Base-by-base conservation (phyloP, 2,329 filamentous ascomycete genomes). In the Aspergillus sp. region DNA sequence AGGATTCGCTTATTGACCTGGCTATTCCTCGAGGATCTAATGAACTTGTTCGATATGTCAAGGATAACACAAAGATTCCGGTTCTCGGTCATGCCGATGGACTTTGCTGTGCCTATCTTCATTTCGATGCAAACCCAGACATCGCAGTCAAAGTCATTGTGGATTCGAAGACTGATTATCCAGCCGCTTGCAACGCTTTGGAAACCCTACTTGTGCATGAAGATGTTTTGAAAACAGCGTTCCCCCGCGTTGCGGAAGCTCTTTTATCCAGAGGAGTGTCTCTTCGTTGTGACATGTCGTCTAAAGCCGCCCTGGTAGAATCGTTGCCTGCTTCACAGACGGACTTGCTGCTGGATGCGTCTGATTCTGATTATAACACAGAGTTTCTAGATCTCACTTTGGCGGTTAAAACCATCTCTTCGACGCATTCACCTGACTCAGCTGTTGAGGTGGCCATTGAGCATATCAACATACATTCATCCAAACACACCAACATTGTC, bases 81-180 rank as follows among this genome's bases (percentile, higher is more conserved):
- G 93, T 98, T 1, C 82, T 98, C 20, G 93, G 93, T 53, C 93
- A 98, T 66, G 93, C 93, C 20, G 93, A 98, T 66, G 93, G 93
- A 32, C 79, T 97, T 49, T 98, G 93, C 73, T 81, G 83, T 53
- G 82, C 89, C 53, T 98, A 93, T 69, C 77, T 98, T 45, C 86
- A 93, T 60, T 75, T 77, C 9, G 87, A 89, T 49, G 90, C 88
- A 43, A 85, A 94, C 59, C 70, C 76, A 35, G 72, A 78, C 39
- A 84, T 88, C 71, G 88, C 89, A 10, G 78, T 80, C 17, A 81
- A 82, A 52, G 85, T 95, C 47, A 75, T 97, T 43, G 76, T 95
- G 47, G 93, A 98, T 71, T 86, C 91, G 42, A 98, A 98, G 73
- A 90, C 87, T 22, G 87, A 85, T 68, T 98, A 98, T 64, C 89